Percentiles rank a stretch among this genome's conserved stretches.
These are phyloP conservation scores for Globisporangium carolinianum DNA, from an alignment of 352 stramenopile species.

Conservation along the genomic window DNA sequence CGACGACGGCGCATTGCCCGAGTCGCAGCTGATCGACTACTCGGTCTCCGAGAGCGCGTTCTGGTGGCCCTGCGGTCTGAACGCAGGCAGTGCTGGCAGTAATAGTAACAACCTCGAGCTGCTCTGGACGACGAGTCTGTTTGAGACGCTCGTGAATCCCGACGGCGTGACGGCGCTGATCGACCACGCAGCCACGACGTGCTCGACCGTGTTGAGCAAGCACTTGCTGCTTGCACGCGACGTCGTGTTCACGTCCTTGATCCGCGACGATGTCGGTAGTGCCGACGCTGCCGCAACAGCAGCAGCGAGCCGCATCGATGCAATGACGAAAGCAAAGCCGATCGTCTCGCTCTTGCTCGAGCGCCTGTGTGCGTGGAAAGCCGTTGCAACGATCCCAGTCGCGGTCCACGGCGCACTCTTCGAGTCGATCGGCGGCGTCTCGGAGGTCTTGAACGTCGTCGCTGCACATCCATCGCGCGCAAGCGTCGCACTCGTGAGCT, in stretches of 20 bases:
- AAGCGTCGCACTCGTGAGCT: conserved; percentile 20
- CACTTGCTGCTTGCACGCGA: conserved; percentile 74
- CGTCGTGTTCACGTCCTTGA: conserved; percentile 44
- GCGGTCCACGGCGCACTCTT: conserved; percentile 76
- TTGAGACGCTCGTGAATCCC: conserved; percentile 54
- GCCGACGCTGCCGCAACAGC: no score
- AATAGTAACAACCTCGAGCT: conserved; percentile 18
- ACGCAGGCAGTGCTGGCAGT: conserved; percentile 1
- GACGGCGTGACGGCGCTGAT: conserved; percentile 56
- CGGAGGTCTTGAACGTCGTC: conserved; percentile 58
- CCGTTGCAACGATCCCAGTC: conserved; percentile 68
- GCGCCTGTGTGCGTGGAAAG: conserved; percentile 48
- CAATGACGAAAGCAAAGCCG: conserved; percentile 36
- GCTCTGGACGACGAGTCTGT: conserved; percentile 72
- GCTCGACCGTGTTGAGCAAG: conserved; percentile 68
- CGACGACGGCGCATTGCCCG: conserved; percentile 67
- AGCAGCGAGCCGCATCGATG: conserved; percentile 16
- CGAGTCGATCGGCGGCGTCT: conserved; percentile 67
- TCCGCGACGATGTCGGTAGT: conserved; percentile 10
- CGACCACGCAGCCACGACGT: conserved; percentile 68
- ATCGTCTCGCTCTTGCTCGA: conserved; percentile 58
- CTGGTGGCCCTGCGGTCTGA: conserved; percentile 66
- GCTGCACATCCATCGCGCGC: conserved; percentile 17
- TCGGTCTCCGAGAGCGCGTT: conserved; percentile 70
- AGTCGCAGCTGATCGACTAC: conserved; percentile 66